Evolutionary conservation across 257 asterid species (phyloP), one percentile per base, ranked within the genome.

Genomic region (Osmanthus fragrans): DNA sequence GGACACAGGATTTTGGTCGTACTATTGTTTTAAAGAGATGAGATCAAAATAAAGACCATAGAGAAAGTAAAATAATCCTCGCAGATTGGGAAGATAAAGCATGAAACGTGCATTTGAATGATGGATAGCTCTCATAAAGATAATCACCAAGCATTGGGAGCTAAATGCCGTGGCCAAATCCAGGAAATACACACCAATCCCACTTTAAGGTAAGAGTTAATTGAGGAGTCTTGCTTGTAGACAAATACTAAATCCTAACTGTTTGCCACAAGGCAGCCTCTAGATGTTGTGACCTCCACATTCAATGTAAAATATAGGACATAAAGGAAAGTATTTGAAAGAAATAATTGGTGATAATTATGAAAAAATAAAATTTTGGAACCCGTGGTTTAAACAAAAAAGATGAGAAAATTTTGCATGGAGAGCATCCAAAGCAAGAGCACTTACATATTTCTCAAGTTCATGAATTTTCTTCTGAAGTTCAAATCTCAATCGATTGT

Each of bases 371-470:
- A n/a, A 25, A 54, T 42, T 8, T 7, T 27, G 49, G 39, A 64
- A 76, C 54, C 47, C 72, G 39, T 58, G 21, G 70, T 13, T n/a
- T 47, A 67, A 73, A 70, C 64, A 69, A 29, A 71, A 66, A 34
- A 30, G 32, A 77, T 42, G 9, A 6, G 33, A 34, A 33, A 72
- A 34, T 42, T 47, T 63, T 29, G 71, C 16, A 58, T 0, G 1
- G 18, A 37, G 71, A 77, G 66, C 79, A 56, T 69, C 78, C 74
- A 73, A 72, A 49, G 77, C 18, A 81, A 56, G 73, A 78, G 83
- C 76, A 85, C 97, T 86, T 86, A 94, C 99, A 86, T 84, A 84
- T 86, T 82, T 90, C 82, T 82, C 94, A 84, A 96, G 88, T 84
- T 96, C 96, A 78, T 84, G 86, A 72, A 84, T 86, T 83, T 81